Percentiles rank a stretch among this genome's conserved stretches.
These are phyloP conservation scores for Dalbergia cochinchinensis DNA, from an alignment of 306 rosid species.

Conservation along the genomic window DNA sequence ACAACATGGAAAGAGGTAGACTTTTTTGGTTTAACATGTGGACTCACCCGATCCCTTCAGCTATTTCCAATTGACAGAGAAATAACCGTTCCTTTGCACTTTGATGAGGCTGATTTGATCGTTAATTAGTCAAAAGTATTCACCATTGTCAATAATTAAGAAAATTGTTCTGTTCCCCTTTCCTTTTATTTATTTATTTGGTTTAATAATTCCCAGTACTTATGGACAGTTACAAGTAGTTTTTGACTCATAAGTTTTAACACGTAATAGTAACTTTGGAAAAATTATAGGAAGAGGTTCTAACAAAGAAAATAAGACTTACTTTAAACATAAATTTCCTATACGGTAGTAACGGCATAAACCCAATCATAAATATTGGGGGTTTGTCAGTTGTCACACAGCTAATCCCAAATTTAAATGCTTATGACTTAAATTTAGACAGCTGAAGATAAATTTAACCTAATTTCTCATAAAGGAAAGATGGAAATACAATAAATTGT, in stretches of 20 bases:
- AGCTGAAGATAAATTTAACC: background rate
- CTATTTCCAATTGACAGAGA: constrained; percentile 2
- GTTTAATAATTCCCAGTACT: background rate
- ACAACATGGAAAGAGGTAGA: background rate
- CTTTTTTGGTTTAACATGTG: background rate
- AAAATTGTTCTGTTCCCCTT: background rate
- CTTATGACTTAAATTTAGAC: constrained; percentile 4
- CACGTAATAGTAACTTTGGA: background rate
- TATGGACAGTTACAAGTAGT: constrained; percentile 25
- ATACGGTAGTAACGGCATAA: background rate
- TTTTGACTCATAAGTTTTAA: background rate
- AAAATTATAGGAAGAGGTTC: constrained; percentile 19
- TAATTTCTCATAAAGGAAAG: constrained; percentile 5
- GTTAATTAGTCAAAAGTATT: background rate
- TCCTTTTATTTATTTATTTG: background rate
- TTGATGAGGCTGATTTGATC: constrained; percentile 15
- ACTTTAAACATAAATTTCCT: background rate
- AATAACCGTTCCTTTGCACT: background rate
- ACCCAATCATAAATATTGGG: no score
- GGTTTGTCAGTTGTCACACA: background rate
- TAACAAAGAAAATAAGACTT: background rate
- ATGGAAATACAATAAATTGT: background rate
- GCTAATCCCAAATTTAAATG: background rate
- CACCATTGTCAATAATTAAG: constrained; percentile 9
- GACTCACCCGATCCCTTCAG: background rate